These are phyloP conservation scores for Diplodia mutila DNA, from an alignment of 2,329 filamentous ascomycete genomes.

Conservation along the genomic window DNA sequence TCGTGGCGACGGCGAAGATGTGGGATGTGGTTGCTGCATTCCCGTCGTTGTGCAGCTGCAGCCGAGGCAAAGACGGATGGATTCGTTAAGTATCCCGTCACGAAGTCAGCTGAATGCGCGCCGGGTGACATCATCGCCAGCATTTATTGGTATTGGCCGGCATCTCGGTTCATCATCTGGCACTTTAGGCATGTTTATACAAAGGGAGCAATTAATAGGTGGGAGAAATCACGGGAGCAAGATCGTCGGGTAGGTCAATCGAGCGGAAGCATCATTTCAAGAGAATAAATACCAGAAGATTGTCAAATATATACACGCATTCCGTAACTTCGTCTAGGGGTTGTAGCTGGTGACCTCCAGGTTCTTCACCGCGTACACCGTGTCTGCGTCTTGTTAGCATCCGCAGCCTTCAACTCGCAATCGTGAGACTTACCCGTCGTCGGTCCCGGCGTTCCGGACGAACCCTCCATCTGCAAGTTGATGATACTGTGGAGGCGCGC, in stretches of 20 bases:
- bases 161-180: no score
- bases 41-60: neutral
- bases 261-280: neutral
- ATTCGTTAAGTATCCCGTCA: no score
- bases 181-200: no score
- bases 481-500: conserved; percentile 31
- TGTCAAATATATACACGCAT: neutral
- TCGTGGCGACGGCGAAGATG: neutral
- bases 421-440: conserved; percentile 1
- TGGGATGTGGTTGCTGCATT: neutral
- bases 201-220: no score
- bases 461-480: conserved; percentile 41
- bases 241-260: neutral
- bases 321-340: neutral
- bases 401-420: conserved; percentile 28
- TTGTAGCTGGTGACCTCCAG: conserved; percentile 31
- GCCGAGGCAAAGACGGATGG: neutral
- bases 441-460: conserved; percentile 27
- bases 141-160: neutral
- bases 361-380: conserved; percentile 33
- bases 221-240: neutral
- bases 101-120: neutral
- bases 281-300: neutral
- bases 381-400: conserved; percentile 30
- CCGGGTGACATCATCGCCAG: neutral